Conservation (phyloP, 2,329 filamentous ascomycete genomes). For the Scolecobasidium constrictum region DNA sequence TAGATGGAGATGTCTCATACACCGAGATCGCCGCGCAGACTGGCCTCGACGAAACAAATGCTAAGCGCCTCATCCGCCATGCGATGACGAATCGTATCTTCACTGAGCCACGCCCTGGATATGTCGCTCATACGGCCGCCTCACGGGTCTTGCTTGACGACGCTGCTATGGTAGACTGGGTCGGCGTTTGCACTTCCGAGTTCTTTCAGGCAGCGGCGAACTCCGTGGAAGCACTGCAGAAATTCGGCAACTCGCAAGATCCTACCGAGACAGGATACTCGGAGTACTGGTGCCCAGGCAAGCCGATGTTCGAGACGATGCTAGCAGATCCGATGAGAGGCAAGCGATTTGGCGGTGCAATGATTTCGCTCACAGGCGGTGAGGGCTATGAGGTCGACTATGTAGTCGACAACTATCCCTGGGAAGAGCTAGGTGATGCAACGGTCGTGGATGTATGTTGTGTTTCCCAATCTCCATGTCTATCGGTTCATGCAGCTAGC, state of each 20-base stretch:
- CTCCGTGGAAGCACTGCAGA: conserved; percentile 1
- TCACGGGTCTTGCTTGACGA: conserved; percentile 5
- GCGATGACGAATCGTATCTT: conserved; percentile 27
- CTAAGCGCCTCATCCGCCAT: conserved; percentile 23
- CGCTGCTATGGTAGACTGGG: conserved; percentile 8
- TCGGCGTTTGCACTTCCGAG: conserved; percentile 6
- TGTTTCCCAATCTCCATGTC: conserved; percentile 11
- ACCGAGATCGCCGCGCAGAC: conserved; percentile 19
- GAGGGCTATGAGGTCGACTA: conserved; percentile 18
- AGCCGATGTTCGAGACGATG: conserved; percentile 23
- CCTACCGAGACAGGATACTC: conserved; percentile 19
- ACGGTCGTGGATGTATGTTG: conserved; percentile 12
- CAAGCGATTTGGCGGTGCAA: conserved; percentile 21
- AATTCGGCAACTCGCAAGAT: conserved; percentile 15
- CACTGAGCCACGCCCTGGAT: conserved; percentile 6
- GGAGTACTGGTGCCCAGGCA: conserved; percentile 15
- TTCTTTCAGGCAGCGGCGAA: conserved; percentile 8
- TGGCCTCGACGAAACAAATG: conserved; percentile 18
- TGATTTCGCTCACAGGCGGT: conserved; percentile 20
- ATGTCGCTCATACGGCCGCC: conserved; percentile 10
- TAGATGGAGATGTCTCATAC: conserved; percentile 33
- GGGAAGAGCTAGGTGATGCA: conserved; percentile 9
- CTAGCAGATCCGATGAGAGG: conserved; percentile 19
- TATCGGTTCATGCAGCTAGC: conserved; percentile 5
- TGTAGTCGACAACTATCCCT: conserved; percentile 2